Evolutionary conservation across 352 stramenopile genomes (phyloP).

Genomic region (Peronospora belbahrii): DNA sequence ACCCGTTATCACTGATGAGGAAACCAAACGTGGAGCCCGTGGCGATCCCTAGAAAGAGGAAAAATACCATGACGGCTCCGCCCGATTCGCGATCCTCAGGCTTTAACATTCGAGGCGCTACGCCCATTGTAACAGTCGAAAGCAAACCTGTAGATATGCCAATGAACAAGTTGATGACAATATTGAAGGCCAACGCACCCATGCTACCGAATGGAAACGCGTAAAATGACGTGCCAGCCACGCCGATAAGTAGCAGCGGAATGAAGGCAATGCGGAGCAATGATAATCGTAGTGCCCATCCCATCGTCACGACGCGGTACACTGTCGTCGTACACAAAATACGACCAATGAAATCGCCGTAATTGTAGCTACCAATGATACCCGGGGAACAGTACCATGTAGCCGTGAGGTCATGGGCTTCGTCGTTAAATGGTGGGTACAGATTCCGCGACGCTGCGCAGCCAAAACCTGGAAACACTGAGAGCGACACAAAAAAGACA

Average conservation of each 20-base stretch:
- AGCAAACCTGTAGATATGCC: constrained; percentile 50
- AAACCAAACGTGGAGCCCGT: constrained; percentile 43
- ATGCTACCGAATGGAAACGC: constrained; percentile 31
- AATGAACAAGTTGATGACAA: constrained; percentile 42
- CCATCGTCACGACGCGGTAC: constrained; percentile 47
- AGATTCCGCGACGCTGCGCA: constrained; percentile 35
- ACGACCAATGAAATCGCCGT: constrained; percentile 52
- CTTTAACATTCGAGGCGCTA: constrained; percentile 40
- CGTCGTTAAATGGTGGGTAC: constrained; percentile 14
- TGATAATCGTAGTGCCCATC: constrained; percentile 30
- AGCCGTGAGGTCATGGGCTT: constrained; percentile 10
- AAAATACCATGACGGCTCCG: constrained; percentile 50
- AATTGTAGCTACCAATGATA: constrained; percentile 56
- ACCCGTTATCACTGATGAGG: constrained; percentile 41
- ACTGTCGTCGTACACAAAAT: constrained; percentile 36
- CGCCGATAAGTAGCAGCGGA: constrained; percentile 49
- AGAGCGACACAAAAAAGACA: constrained; percentile 53
- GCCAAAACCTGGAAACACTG: constrained; percentile 45
- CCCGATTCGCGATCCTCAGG: constrained; percentile 49
- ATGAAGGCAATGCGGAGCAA: constrained; percentile 44
- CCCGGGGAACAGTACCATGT: constrained; percentile 48
- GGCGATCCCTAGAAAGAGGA: constrained; percentile 50
- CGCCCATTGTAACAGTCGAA: constrained; percentile 54
- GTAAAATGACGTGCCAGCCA: constrained; percentile 47
- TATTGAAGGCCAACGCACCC: constrained; percentile 30